A percentile compares a stretch with the other conserved stretches of the same genome.
phyloP scores from a whole-genome alignment of 2,329 filamentous ascomycete species.

The Penicillium olsonii region DNA sequence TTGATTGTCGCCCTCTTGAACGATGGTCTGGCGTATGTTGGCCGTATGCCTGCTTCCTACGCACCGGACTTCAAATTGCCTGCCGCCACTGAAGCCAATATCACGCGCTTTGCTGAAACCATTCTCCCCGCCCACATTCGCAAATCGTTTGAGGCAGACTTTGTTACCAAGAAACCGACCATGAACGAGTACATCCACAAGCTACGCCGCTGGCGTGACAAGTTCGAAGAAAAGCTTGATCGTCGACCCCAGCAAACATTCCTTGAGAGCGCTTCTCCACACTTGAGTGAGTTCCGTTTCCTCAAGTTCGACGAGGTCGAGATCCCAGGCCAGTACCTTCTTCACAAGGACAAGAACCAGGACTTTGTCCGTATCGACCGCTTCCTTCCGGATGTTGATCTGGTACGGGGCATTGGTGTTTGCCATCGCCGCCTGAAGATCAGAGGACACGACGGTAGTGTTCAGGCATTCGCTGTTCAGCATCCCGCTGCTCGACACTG shows the following conservation, averaged over 20 bases:
- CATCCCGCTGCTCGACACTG: slow-evolving; percentile 92
- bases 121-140: slow-evolving; percentile 93
- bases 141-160: slow-evolving; percentile 96
- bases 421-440: slow-evolving; percentile 94
- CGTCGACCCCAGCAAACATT: slow-evolving; percentile 71
- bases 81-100: slow-evolving; percentile 88
- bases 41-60: slow-evolving; percentile 81
- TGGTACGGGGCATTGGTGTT: slow-evolving; percentile 85
- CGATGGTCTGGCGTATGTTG: slow-evolving; percentile 90
- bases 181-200: slow-evolving; percentile 99
- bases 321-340: slow-evolving; percentile 92
- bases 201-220: slow-evolving; percentile 90
- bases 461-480: slow-evolving; percentile 96
- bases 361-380: slow-evolving; percentile 97
- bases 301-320: slow-evolving; percentile 99
- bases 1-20: slow-evolving; percentile 97
- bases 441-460: slow-evolving; percentile 91
- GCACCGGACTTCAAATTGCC: slow-evolving; percentile 90
- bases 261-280: slow-evolving; percentile 82
- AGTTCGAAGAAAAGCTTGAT: slow-evolving; percentile 97
- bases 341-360: slow-evolving; percentile 98
- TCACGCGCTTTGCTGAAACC: slow-evolving; percentile 93
- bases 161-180: slow-evolving; percentile 90
- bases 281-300: slow-evolving; percentile 95
- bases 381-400: slow-evolving; percentile 91